A percentile compares a stretch with the other conserved stretches of the same genome.
These are phyloP conservation scores for Chimonanthus salicifolius DNA, from an alignment of 164 flowering plant genomes.

Conservation along the genomic window DNA sequence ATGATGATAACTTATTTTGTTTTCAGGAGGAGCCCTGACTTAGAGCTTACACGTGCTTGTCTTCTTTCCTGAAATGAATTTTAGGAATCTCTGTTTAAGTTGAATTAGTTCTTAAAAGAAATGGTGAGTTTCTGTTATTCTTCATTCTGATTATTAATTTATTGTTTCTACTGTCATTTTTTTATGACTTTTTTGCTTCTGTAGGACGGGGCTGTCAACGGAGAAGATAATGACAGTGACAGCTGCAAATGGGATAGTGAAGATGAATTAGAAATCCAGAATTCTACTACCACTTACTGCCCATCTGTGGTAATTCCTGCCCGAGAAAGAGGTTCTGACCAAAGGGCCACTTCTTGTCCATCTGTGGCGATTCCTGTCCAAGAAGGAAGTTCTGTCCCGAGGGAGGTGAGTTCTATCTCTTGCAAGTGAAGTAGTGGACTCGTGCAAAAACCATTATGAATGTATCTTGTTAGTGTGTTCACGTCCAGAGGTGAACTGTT, in stretches of 20 bases:
- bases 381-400: no score
- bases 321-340: neutral
- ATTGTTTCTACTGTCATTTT: neutral
- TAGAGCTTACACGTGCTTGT: neutral
- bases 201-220: conserved; percentile 18
- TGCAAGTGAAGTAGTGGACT: neutral
- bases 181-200: neutral
- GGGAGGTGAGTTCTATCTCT: neutral
- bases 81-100: neutral
- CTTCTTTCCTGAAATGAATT: neutral
- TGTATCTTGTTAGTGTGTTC: no score
- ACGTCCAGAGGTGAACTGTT: no score
- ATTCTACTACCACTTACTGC: conserved; percentile 13
- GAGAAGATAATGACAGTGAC: conserved; percentile 23
- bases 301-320: conserved; percentile 1
- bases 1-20: neutral
- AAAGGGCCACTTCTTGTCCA: neutral
- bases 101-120: neutral
- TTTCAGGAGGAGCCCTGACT: neutral
- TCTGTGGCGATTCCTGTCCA: no score
- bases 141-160: neutral
- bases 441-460: no score
- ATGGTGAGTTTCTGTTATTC: conserved; percentile 2
- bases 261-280: conserved; percentile 42
- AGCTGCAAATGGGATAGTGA: conserved; percentile 29